Conservation (phyloP, 768 basidiomycete genomes). For the Macrocybe gigantea region DNA sequence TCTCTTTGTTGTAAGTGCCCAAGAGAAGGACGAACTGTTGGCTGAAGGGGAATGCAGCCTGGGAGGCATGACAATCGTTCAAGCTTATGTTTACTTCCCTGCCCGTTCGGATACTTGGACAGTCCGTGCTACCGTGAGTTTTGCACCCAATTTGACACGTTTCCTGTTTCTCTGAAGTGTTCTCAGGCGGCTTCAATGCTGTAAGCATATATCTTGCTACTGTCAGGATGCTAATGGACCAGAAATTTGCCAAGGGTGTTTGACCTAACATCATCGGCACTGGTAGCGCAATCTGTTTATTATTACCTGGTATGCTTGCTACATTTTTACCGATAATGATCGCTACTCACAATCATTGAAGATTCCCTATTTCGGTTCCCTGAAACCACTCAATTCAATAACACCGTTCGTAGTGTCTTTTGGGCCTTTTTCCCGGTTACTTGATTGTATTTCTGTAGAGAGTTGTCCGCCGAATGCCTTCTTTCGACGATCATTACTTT, state of each 20-base stretch:
- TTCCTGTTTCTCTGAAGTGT: not conserved
- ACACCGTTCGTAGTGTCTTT: conserved; percentile 25
- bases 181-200: conserved; percentile 21
- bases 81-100: conserved; percentile 35
- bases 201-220: conserved; percentile 9
- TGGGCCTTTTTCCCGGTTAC: not conserved
- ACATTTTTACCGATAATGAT: not conserved
- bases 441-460: conserved; percentile 14
- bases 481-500: conserved; percentile 36
- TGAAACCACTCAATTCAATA: conserved; percentile 28
- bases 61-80: conserved; percentile 33
- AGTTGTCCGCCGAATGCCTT: conserved; percentile 35
- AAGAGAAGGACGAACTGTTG: not conserved
- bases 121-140: conserved; percentile 8
- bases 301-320: conserved; percentile 31
- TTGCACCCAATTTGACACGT: not conserved
- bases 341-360: conserved; percentile 9
- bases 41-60: conserved; percentile 17
- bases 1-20: conserved; percentile 19
- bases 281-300: conserved; percentile 38
- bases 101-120: conserved; percentile 21
- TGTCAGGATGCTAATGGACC: not conserved
- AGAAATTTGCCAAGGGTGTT: conserved; percentile 15
- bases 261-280: conserved; percentile 30
- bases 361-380: conserved; percentile 39